These are phyloP conservation scores for Diplodia mutila DNA, from an alignment of 2,329 filamentous ascomycete species.

Conservation along the genomic window DNA sequence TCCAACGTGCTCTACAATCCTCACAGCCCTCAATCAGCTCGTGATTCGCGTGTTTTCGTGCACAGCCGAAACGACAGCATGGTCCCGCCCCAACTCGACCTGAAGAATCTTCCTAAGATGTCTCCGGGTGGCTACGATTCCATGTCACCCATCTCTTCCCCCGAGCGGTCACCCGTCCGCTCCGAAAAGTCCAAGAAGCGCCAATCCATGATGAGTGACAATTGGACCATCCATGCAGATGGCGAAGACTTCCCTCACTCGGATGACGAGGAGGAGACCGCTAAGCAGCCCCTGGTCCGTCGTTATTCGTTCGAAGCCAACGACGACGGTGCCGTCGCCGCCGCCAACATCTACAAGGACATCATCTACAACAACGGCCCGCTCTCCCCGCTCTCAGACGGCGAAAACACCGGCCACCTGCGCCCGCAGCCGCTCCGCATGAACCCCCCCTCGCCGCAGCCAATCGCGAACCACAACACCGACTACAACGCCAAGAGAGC, in stretches of 20 bases:
- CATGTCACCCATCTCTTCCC: conserved; percentile 27
- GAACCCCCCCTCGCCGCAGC: conserved; percentile 49
- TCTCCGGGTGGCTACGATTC: conserved; percentile 36
- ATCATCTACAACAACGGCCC: conserved; percentile 29
- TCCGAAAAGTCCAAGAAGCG: conserved; percentile 25
- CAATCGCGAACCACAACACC: conserved; percentile 33
- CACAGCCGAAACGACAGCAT: conserved; percentile 14
- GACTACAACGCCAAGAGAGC: neutral
- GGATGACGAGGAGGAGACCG: neutral
- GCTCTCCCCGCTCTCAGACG: neutral
- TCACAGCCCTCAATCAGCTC: conserved; percentile 55
- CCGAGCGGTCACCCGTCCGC: conserved; percentile 30
- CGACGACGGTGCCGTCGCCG: conserved; percentile 1
- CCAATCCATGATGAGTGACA: conserved; percentile 47
- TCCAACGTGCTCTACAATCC: conserved; percentile 54
- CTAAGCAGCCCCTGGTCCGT: neutral
- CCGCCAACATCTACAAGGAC: neutral
- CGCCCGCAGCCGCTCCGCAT: conserved; percentile 50
- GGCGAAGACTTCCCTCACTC: neutral
- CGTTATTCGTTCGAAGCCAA: conserved; percentile 24
- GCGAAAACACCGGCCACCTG: conserved; percentile 30
- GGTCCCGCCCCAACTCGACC: neutral
- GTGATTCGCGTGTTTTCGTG: conserved; percentile 57
- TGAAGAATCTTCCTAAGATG: conserved; percentile 30
- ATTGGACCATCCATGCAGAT: conserved; percentile 49